These are phyloP conservation scores for Sugiyamaella marilandica DNA, from an alignment of 805 yeast genomes.

Conservation along the genomic window DNA sequence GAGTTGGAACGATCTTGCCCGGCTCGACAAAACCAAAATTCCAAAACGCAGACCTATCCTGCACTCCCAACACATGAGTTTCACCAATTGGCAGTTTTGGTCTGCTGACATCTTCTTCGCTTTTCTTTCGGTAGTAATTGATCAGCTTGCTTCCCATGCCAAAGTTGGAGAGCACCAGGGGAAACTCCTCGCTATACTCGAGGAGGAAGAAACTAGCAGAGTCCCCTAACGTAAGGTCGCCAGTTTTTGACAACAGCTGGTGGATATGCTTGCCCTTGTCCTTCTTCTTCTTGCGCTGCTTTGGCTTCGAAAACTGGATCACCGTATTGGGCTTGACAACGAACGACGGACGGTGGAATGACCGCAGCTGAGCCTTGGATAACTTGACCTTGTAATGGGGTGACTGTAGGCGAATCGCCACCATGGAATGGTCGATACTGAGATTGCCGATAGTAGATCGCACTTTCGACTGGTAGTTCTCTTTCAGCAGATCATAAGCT, in stretches of 20 bases:
- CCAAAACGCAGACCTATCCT: conserved; percentile 97
- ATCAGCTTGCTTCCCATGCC: conserved; percentile 96
- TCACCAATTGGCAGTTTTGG: conserved; percentile 91
- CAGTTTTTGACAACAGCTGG: conserved; percentile 64
- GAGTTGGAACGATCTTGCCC: conserved; percentile 88
- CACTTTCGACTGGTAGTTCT: conserved; percentile 84
- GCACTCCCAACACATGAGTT: conserved; percentile 92
- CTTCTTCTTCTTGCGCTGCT: conserved; percentile 76
- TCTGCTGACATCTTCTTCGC: conserved; percentile 74
- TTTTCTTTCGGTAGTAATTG: conserved; percentile 83
- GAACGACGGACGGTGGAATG: conserved; percentile 76
- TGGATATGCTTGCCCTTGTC: conserved; percentile 79
- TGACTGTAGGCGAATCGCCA: conserved; percentile 79
- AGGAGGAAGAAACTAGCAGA: conserved; percentile 68
- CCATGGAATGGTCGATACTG: conserved; percentile 84
- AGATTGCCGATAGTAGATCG: conserved; percentile 89
- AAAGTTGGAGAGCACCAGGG: conserved; percentile 73
- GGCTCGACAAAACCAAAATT: conserved; percentile 95
- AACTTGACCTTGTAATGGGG: conserved; percentile 84
- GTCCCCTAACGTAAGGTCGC: conserved; percentile 81
- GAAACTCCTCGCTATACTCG: conserved; percentile 89
- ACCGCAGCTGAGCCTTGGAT: conserved; percentile 60
- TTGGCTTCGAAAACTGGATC: conserved; percentile 69
- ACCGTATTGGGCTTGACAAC: conserved; percentile 71
- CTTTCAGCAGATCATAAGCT: conserved; percentile 75